phyloP scores from a whole-genome alignment of 164 flowering plant genomes.

The Macadamia tetraphylla region DNA sequence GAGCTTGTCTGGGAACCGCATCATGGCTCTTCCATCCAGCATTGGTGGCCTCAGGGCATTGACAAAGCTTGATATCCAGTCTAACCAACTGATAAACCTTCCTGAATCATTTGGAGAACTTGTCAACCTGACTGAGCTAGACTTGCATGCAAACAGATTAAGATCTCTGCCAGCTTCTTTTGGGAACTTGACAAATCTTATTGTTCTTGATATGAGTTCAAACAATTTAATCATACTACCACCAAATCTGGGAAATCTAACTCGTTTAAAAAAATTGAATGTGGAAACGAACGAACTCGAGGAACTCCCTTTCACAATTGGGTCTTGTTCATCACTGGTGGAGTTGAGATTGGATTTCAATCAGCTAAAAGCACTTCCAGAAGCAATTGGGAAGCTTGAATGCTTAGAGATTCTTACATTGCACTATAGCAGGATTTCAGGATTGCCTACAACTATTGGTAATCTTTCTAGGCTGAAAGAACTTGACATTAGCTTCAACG shows the following conservation, averaged over 20 bases:
- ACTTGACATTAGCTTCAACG: slow-evolving; percentile 70
- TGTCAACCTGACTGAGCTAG: slow-evolving; percentile 42
- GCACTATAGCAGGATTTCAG: slow-evolving; percentile 52
- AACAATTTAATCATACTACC: slow-evolving; percentile 50
- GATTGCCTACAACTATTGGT: slow-evolving; percentile 63
- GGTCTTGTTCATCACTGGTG: slow-evolving; percentile 52
- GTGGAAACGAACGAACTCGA: slow-evolving; percentile 62
- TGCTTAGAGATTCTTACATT: slow-evolving; percentile 49
- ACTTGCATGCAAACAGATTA: slow-evolving; percentile 49
- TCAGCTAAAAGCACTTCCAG: slow-evolving; percentile 60
- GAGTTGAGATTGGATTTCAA: slow-evolving; percentile 62
- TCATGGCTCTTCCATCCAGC: slow-evolving; percentile 58
- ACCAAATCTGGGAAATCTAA: slow-evolving; percentile 42
- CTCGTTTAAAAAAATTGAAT: slow-evolving; percentile 38
- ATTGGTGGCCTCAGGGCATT: slow-evolving; percentile 42
- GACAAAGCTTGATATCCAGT: slow-evolving; percentile 53
- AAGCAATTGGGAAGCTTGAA: slow-evolving; percentile 62
- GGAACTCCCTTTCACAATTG: slow-evolving; percentile 64
- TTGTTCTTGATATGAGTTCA: slow-evolving; percentile 54
- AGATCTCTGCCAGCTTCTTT: slow-evolving; percentile 53
- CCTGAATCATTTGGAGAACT: slow-evolving; percentile 57
- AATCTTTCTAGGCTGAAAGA: slow-evolving; percentile 49
- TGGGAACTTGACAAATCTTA: slow-evolving; percentile 41
- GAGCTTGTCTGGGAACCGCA: slow-evolving; percentile 51
- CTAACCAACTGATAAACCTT: slow-evolving; percentile 66